These are phyloP conservation scores for Tylopilus rubrobrunneus DNA, from an alignment of 768 basidiomycete species.

Conservation along the genomic window DNA sequence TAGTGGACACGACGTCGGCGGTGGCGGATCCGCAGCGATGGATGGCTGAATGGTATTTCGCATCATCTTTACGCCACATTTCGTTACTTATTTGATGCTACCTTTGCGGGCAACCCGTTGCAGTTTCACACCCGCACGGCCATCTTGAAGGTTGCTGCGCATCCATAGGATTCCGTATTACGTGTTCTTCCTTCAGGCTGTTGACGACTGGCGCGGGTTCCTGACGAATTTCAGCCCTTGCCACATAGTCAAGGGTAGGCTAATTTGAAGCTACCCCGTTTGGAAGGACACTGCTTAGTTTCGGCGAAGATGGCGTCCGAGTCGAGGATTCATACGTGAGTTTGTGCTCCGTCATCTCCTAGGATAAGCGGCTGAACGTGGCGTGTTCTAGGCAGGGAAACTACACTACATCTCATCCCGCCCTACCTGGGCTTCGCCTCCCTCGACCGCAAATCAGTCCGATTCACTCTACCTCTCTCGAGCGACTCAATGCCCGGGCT, in stretches of 20 bases:
- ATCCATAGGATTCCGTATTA: too few species aligned
- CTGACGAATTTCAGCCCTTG: too few species aligned
- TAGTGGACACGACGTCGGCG: too few species aligned
- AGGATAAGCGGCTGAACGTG: not conserved
- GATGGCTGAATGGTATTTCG: too few species aligned
- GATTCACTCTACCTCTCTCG: constrained; percentile 87
- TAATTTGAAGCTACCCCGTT: constrained; percentile 16
- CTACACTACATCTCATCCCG: constrained; percentile 77
- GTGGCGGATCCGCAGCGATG: too few species aligned
- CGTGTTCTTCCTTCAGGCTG: too few species aligned
- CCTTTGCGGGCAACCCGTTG: too few species aligned
- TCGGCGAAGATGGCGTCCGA: constrained; percentile 70
- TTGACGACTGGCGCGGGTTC: too few species aligned
- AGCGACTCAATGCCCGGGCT: constrained; percentile 87
- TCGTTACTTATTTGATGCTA: too few species aligned
- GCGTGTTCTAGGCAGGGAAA: constrained; percentile 70
- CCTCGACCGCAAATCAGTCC: constrained; percentile 86
- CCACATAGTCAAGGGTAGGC: not conserved
- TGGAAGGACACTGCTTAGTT: constrained; percentile 51
- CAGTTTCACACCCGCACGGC: too few species aligned
- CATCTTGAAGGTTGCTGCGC: too few species aligned
- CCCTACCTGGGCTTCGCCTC: constrained; percentile 90
- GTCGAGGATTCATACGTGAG: constrained; percentile 92
- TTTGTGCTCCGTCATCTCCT: constrained; percentile 16
- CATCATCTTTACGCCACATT: too few species aligned